Evolutionary conservation across 1,284 basidiomycete genomes (phyloP), one percentile per base, ranked within the genome.

Genomic region (Ceratobasidium sp.): DNA sequence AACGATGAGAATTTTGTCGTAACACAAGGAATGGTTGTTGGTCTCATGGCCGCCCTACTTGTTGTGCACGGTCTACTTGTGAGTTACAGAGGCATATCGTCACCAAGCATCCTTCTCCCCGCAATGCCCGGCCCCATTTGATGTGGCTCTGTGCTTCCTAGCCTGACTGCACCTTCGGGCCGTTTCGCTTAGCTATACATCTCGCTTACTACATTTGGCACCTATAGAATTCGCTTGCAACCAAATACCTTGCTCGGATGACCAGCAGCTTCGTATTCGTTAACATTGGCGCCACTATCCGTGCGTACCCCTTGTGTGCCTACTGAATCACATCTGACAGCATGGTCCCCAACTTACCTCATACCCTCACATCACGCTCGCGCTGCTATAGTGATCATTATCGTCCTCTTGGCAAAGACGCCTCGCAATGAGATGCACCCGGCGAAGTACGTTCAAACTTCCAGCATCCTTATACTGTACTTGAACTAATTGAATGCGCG

Each of bases 221-320:
- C 11, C n/a, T n/a, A 7, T 57, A 87, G 84, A 96, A 95, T 79
- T 93, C 90, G 33, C 79, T 96, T 58, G 87, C 85, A 5, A 97
- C 94, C 3, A 85, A 86, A 46, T 82, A 88, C 69, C 86, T 98
- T 0, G 92, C 94, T 0, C 82, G 82, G 33, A 79, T 96, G 72
- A 91, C 94, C 0, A 84, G 83, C 60, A 84, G 84, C 39, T 97
- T 95, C 75, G 90, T 97, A 14, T 95, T 96, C 76, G 81, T 95
- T 75, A 95, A 95, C 76, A 79, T 95, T 60, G 92, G 90, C 47
- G 82, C 85, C n/a, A 88, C 87, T 2, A 79, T 84, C 71, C 73
- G 85, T 86, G 71, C 74, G 84, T 76, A 71, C 58, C 25, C 60
- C 67, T 39, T 11, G 11, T 39, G 21, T 64, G 4, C 42, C 42